A percentile compares a stretch with the other conserved stretches of the same genome.
Conservation (phyloP, 1,284 basidiomycete genomes). For the Tilletia indica region DNA sequence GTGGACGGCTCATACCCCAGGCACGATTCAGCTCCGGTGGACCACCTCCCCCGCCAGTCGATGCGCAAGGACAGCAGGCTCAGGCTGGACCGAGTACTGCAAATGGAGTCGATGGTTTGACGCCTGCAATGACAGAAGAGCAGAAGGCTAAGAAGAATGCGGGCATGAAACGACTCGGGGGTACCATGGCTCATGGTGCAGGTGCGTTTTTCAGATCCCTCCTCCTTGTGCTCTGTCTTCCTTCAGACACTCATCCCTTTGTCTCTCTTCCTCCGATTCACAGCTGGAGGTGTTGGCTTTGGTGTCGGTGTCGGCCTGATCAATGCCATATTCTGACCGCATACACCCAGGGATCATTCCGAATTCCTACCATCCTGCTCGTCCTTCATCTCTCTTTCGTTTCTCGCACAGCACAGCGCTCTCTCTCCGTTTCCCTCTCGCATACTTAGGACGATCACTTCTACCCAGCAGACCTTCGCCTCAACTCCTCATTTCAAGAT, state of each 20-base stretch:
- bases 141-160: constrained; percentile 10
- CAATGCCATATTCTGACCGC: constrained; percentile 15
- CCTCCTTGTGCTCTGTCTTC: too few species aligned
- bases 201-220: background rate
- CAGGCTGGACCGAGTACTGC: background rate
- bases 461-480: too few species aligned
- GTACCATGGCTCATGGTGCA: constrained; percentile 11
- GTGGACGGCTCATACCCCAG: constrained; percentile 13
- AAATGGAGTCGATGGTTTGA: background rate
- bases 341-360: background rate
- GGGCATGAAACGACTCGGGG: constrained; percentile 6
- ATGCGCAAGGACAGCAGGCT: background rate
- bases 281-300: constrained; percentile 14
- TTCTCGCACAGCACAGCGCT: too few species aligned
- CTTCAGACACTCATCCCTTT: background rate
- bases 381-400: background rate
- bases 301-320: constrained; percentile 2
- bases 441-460: too few species aligned
- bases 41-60: background rate
- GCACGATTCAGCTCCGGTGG: constrained; percentile 15
- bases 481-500: too few species aligned
- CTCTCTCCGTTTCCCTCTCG: too few species aligned
- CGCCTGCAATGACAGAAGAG: constrained; percentile 8
- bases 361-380: background rate
- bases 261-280: background rate